Evolutionary conservation across 2,329 filamentous ascomycete species (phyloP).

Genomic region (Claviceps lovelessii): DNA sequence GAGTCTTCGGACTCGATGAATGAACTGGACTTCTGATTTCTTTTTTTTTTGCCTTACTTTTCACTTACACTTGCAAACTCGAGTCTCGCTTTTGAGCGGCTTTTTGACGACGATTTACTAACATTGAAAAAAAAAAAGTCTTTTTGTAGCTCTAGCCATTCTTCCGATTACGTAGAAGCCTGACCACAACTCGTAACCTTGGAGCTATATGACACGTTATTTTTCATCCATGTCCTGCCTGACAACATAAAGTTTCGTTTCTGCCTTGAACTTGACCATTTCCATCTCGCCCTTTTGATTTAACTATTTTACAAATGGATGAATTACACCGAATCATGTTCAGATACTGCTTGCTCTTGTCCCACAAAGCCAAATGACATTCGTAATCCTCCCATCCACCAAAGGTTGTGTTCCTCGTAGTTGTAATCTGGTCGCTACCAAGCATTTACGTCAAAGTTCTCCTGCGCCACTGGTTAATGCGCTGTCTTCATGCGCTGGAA

Average conservation of each 20-base stretch:
- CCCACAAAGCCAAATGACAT: conserved; percentile 5
- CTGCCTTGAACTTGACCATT: background rate
- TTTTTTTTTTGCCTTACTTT: conserved; percentile 6
- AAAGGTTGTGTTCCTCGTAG: background rate
- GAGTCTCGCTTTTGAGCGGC: background rate
- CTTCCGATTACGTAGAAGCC: background rate
- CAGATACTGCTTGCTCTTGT: conserved; percentile 2
- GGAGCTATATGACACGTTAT: background rate
- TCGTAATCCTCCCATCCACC: background rate
- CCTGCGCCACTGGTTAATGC: conserved; percentile 35
- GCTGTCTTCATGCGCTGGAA: background rate
- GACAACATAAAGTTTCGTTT: background rate
- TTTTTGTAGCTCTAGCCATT: background rate
- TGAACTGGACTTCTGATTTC: conserved; percentile 70
- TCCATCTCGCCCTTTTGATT: background rate
- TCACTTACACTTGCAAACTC: background rate
- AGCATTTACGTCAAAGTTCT: conserved; percentile 85
- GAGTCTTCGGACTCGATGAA: conserved; percentile 57
- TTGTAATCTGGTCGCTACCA: conserved; percentile 44
- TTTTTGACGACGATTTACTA: conserved; percentile 2
- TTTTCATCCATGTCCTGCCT: background rate
- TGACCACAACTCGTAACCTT: background rate
- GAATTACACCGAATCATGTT: background rate
- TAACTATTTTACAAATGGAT: conserved; percentile 9
- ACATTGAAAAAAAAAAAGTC: conserved; percentile 2